Evolutionary conservation across 1,284 basidiomycete genomes (phyloP), one percentile per base, ranked within the genome.

Genomic region (Meripilus lineatus): DNA sequence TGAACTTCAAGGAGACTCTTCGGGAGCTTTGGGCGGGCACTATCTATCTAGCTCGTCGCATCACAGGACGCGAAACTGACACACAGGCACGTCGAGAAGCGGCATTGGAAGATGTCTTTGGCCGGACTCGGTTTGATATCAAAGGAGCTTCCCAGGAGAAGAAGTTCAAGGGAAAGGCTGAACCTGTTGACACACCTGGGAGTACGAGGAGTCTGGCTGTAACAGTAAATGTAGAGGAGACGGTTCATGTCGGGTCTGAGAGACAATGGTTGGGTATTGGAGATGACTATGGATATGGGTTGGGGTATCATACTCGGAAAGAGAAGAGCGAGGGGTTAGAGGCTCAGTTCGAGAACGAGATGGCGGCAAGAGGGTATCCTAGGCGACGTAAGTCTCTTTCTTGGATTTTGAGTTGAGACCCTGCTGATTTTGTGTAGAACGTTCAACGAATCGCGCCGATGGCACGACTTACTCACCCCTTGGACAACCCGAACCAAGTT

Each of bases 1-100:
- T 86, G 59, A 76, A 84, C 59, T 81, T 83, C 57, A 71, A 77
- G 14, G 83, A 86, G 57, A 81, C 81, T 0, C 72, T 76, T 36
- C 67, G 71, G 17, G 82, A 86, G 58, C 65, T 84, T 14, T 70
- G 71, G 68, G 50, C 58, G 3, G 81, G 81, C 1, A 71, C 64
- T 26, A 55, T 76, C 11, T 84, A 84, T 57, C 67, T 84, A 58
- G 61, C 65, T 46, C 69, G 71, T 50, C 71, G 71, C 45, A 62
- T 70, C 51, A 65, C 72, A 11, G 77, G 78, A 65, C 57, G 68
- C 66, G 48, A 72, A 60, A 51, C 65, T 1, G 81, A 85, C 51
- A 59, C 63, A 4, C 61, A 61, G 18, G 77, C 74, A 3, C 64
- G 72, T 40, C 68, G 79, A 35, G 57, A 67, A 20, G 71, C 69